Evolutionary conservation across 768 basidiomycete genomes (phyloP), one percentile per base, ranked within the genome.

Genomic region (Leccinum pellstonianum): DNA sequence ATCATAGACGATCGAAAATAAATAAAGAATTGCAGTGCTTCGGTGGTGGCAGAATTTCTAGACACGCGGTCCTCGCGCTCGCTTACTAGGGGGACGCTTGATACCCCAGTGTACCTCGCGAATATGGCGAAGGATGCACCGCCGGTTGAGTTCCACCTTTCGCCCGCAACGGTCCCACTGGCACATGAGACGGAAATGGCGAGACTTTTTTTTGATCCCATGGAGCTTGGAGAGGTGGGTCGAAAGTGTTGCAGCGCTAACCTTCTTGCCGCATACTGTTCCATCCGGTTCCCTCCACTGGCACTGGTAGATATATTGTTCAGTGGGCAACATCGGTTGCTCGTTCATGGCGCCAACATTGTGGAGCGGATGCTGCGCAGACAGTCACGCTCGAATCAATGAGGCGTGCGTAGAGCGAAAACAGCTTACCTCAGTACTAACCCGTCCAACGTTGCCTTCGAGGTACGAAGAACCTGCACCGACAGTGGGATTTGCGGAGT

Each of bases 111-210:
- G 70, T 0, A 62, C 56, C 25, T 70, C 70, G 0, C 63, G 47
- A 1, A 62, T n/a, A 3, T 72, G 70, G 0, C 70, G 23, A 27
- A 48, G 29, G 15, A 70, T 67, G 10, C 59, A 61, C 49, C 62
- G 57, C 2, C 70, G 68, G 8, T 69, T 70, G 6, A 70, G 29
- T 3, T 15, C 0, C 4, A 12, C 54, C 38, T 9, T 48, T 27
- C 3, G 37, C 48, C 11, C 50, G 10, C 68, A 69, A 5, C 38
- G 54, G 7, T 2, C 43, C 67, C 68, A 70, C 0, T 27, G 15
- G 29, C 70, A 70, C 2, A 2, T 41, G 1, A 15, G 59, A 1
- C 0, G 29, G 1, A 0, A 0, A 29, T n/a, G 1, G 6, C 27
- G 27, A 1, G 41, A 0, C 55, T 14, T 56, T 0, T 62, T 49